Evolutionary conservation across 768 basidiomycete species (phyloP).

Genomic region (Pisolithus microcarpus): DNA sequence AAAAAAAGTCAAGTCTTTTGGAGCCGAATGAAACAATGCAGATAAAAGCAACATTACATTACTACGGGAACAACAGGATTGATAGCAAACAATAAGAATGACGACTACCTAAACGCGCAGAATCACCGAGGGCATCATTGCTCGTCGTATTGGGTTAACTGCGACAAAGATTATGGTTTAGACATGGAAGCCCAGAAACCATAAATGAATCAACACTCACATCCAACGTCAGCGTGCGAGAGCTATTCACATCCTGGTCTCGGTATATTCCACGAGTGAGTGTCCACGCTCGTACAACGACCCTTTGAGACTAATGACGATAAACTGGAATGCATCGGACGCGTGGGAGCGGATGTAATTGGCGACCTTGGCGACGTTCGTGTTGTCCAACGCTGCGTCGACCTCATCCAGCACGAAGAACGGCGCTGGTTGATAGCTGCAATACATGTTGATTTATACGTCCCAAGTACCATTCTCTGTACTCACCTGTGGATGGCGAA

Average conservation of each 20-base stretch:
- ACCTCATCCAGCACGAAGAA: conserved; percentile 99
- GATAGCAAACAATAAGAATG: not conserved
- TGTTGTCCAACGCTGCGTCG: conserved; percentile 95
- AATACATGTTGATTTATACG: not conserved
- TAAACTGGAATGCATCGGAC: conserved; percentile 84
- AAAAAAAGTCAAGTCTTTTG: too few species aligned
- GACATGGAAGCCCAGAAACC: not conserved
- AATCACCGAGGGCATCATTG: conserved; percentile 14
- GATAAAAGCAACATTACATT: too few species aligned
- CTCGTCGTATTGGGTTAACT: conserved; percentile 62
- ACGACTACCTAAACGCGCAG: too few species aligned
- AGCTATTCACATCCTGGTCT: conserved; percentile 91
- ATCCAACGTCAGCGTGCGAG: conserved; percentile 85
- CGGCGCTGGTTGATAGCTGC: conserved; percentile 89
- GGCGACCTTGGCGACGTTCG: conserved; percentile 95
- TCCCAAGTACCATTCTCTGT: not conserved
- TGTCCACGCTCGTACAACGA: conserved; percentile 87
- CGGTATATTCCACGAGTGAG: conserved; percentile 87
- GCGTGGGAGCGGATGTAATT: conserved; percentile 86
- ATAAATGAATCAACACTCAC: conserved; percentile 35
- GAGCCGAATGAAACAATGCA: too few species aligned
- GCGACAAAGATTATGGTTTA: not conserved
- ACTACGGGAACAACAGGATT: not conserved
- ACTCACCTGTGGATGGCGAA: conserved; percentile 91
- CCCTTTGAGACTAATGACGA: conserved; percentile 95